Evolutionary conservation across 139 green algal species (phyloP).

Genomic region (Closterium sp.): DNA sequence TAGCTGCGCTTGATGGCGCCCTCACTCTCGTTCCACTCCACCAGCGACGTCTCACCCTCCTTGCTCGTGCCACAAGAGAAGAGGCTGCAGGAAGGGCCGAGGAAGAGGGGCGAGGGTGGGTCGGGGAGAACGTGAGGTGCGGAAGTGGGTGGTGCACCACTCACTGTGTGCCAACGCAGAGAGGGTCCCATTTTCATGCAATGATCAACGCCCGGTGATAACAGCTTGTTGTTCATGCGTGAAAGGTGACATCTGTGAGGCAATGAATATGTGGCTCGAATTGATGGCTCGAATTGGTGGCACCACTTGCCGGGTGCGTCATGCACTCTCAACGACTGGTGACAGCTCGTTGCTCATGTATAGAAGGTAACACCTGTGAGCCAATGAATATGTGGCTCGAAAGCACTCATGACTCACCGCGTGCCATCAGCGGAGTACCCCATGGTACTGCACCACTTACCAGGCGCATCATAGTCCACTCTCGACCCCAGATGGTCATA

Average conservation of each 20-base stretch:
- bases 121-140: background rate
- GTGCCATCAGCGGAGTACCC: slow-evolving; percentile 50
- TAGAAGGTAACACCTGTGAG: too few relatives aligned
- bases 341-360: too few relatives aligned
- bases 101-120: background rate
- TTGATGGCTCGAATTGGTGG: too few relatives aligned
- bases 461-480: slow-evolving; percentile 51
- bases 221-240: too few relatives aligned
- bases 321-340: too few relatives aligned
- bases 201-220: too few relatives aligned
- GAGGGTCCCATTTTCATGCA: background rate
- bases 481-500: slow-evolving; percentile 52
- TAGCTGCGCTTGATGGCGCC: slow-evolving; percentile 51
- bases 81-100: slow-evolving; percentile 21
- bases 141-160: background rate
- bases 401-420: background rate
- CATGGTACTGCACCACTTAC: slow-evolving; percentile 55
- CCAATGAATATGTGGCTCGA: background rate
- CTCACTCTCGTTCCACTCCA: slow-evolving; percentile 58
- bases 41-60: slow-evolving; percentile 50
- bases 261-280: too few relatives aligned
- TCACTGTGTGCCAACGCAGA: background rate
- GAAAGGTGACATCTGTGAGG: too few relatives aligned
- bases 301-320: background rate
- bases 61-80: slow-evolving; percentile 54